phyloP scores from a whole-genome alignment of 805 yeast genomes.

The Sugiyamaella smithiae region DNA sequence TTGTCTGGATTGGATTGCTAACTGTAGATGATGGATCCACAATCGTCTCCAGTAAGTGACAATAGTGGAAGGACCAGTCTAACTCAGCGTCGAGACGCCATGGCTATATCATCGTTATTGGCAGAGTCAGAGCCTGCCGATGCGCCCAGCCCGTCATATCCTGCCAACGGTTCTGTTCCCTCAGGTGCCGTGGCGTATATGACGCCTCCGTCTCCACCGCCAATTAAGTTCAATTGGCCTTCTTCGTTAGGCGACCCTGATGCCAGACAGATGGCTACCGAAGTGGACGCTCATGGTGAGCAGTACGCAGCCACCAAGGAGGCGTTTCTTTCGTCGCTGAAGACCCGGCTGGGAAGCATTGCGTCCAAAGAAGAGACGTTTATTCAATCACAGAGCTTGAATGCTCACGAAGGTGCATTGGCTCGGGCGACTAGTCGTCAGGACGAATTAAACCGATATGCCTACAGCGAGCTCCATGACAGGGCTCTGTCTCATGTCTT shows the following conservation, averaged over 20 bases:
- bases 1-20: too few relatives aligned
- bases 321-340: conserved; percentile 1
- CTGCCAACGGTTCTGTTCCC: background rate
- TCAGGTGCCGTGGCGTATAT: background rate
- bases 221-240: conserved; percentile 6
- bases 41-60: conserved; percentile 1
- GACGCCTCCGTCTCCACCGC: background rate
- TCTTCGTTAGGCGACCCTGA: background rate
- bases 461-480: conserved; percentile 4
- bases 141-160: background rate
- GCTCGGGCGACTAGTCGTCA: background rate
- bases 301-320: conserved; percentile 1
- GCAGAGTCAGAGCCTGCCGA: background rate
- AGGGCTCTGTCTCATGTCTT: conserved; percentile 14
- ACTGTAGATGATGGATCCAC: conserved; percentile 3
- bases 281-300: conserved; percentile 3
- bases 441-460: background rate
- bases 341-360: background rate
- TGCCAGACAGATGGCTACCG: conserved; percentile 3
- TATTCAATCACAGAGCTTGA: background rate
- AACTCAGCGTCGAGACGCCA: conserved; percentile 12
- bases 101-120: conserved; percentile 11
- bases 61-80: background rate
- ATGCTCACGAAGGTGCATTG: background rate
- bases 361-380: background rate